Evolutionary conservation across 2,329 filamentous ascomycete genomes (phyloP).

Genomic region (Sporothrix pallida): DNA sequence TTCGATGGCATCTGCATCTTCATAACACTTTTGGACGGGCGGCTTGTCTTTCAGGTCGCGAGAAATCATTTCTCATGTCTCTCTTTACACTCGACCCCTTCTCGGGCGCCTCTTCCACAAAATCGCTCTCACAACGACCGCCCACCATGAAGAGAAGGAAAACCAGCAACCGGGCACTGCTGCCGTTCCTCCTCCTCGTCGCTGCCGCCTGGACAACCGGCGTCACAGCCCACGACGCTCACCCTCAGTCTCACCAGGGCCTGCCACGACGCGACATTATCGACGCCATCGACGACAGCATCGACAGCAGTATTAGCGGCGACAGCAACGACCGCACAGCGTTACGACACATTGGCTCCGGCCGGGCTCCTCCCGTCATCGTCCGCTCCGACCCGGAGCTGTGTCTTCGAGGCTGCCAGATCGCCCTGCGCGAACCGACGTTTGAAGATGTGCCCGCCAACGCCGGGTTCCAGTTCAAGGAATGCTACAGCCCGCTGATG

Average conservation of each 20-base stretch:
- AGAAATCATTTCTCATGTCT: neutral
- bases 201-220: neutral
- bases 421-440: slow-evolving; percentile 23
- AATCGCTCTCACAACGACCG: neutral
- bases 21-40: neutral
- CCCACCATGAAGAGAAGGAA: neutral
- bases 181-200: slow-evolving; percentile 1
- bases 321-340: neutral
- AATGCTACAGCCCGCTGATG: slow-evolving; percentile 33
- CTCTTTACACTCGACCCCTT: neutral
- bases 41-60: neutral
- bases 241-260: neutral
- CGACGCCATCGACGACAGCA: neutral
- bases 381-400: slow-evolving; percentile 20
- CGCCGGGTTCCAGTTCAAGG: slow-evolving; percentile 16
- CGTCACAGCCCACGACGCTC: neutral
- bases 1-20: slow-evolving; percentile 19
- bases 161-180: neutral
- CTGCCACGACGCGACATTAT: too few species aligned
- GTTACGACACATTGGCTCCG: slow-evolving; percentile 8
- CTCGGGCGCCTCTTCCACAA: neutral
- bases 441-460: slow-evolving; percentile 29
- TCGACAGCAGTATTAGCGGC: neutral
- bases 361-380: neutral
- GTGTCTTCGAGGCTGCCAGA: slow-evolving; percentile 32